Evolutionary conservation across 1,284 basidiomycete species (phyloP).

Genomic region (Ganoderma leucocontextum): DNA sequence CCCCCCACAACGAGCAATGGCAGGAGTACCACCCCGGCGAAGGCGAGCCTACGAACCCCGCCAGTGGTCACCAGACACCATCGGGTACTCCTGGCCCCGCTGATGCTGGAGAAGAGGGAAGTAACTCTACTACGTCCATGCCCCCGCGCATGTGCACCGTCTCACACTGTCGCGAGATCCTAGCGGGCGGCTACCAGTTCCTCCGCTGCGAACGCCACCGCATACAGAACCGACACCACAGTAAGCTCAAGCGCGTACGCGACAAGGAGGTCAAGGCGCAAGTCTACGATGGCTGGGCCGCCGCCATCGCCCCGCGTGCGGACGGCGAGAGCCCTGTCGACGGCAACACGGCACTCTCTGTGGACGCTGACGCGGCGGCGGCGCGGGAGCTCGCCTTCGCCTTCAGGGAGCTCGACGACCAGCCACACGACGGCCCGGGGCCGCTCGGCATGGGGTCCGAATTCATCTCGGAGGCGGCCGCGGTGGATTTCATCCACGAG

Average conservation of each 20-base stretch:
- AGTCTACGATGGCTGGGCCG: constrained; percentile 40
- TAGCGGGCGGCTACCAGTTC: constrained; percentile 55
- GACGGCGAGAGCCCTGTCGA: background rate
- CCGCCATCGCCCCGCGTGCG: constrained; percentile 27
- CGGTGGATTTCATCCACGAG: background rate
- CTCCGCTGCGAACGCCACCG: constrained; percentile 64
- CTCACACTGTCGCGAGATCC: constrained; percentile 61
- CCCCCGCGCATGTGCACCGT: constrained; percentile 62
- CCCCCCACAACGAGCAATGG: constrained; percentile 28
- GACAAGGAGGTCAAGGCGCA: constrained; percentile 53
- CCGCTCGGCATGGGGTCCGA: constrained; percentile 6
- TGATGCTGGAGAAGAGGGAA: background rate
- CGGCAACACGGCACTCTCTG: background rate
- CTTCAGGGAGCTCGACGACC: constrained; percentile 20
- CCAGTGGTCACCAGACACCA: background rate
- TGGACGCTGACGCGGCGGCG: background rate
- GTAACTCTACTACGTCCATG: constrained; percentile 12
- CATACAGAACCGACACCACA: constrained; percentile 60
- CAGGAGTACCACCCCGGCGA: constrained; percentile 17
- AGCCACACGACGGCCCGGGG: constrained; percentile 7
- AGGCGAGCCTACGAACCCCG: background rate
- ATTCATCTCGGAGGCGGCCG: constrained; percentile 16
- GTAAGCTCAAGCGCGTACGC: constrained; percentile 57
- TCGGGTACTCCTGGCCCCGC: background rate
- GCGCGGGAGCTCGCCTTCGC: constrained; percentile 14